Evolutionary conservation across 768 basidiomycete species (phyloP), one percentile per base, ranked within the genome.

Genomic region (Clavulina sp.): DNA sequence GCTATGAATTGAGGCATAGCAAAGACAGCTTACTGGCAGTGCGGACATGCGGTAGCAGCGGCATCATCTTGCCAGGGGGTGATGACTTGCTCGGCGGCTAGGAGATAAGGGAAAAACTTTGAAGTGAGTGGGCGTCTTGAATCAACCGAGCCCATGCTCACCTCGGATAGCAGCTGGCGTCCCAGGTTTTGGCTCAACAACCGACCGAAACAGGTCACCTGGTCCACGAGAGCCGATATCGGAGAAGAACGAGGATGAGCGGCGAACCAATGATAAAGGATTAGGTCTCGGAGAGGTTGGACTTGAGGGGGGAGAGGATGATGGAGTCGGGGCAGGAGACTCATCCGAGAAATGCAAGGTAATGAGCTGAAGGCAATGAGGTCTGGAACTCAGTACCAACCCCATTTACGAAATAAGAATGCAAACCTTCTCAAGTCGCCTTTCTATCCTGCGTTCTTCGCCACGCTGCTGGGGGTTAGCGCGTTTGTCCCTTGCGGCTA

Each of bases 31-130:
- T 63, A 85, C 88, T 60, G 63, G 76, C 93, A 99, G 55, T 93
- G 68, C 1, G 87, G 82, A 67, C 93, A 99, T 54, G 79, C 78
- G 41, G 73, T 75, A 1, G 80, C 87, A 3, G 69, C 59, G 1
- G 74, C 69, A 61, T 97, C 93, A 36, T 83, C 78, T 62, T 95
- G 78, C 93, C 93, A 99, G 3, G 88, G 88, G 2, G 95, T 89
- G 57, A 99, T 91, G 41, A 75, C 70, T 64, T 93, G 92, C 64
- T 99, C 93, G 2, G 80, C 81, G 50, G 74, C 78, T 69, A 87
- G 70, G 44, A 83, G 73, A 56, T 84, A 18, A 65, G 68, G 55
- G 43, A 46, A 24, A 24, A 26, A 16, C 13, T 13, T 16, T 26
- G 9, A 26, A 46, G 26, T 26, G 26, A 28, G 9, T 9, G 9